Evolutionary conservation across 1,139 yeast genomes (phyloP), one percentile per base, ranked within the genome.

Genomic region (Pneumocystis canis): DNA sequence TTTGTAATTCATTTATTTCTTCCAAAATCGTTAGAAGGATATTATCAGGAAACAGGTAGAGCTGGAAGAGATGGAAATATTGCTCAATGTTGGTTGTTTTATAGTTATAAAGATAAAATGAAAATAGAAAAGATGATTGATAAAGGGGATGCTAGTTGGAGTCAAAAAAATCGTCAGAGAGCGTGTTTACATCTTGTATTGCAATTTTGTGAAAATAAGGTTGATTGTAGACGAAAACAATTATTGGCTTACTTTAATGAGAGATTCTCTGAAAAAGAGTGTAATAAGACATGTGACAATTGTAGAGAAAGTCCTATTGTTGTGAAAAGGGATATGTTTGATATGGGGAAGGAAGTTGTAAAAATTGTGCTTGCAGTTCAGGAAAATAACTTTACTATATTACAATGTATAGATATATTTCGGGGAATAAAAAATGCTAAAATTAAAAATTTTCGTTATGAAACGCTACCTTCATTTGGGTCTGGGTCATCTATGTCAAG

Each of bases 11-110:
- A 92, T 74, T 78, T 85, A 66, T 87, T 90, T n/a, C 77, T 92
- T 53, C 97, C 98, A 0, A 77, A 96, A 70, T 87, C 89, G 61
- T 76, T 92, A 66, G 98, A 92, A 75, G 97, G 97, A 0, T 92
- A 92, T 72, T 92, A 92, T 70, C 98, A 92, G 74, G 98, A 92
- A 73, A 89, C 97, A 0, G 98, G 98, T n/a, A 83, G 98, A 74
- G 98, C 97, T 1, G 98, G 98, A 3, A 82, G 98, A 75, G 98
- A 92, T 76, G 97, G 97, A 0, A 76, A 81, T 3, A 80, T 76
- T 59, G 85, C 96, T 1, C 85, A 84, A 66, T 92, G 97, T 74
- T 80, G 87, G 20, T 80, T 92, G 80, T 92, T 82, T 70, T 92
- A 86, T 72, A 80, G 84, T 14, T 85, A 85, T 73, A 81, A 82